Percentiles rank a stretch among this genome's conserved stretches.
Conservation (phyloP, 768 basidiomycete genomes). For the Phallus indusiatus region DNA sequence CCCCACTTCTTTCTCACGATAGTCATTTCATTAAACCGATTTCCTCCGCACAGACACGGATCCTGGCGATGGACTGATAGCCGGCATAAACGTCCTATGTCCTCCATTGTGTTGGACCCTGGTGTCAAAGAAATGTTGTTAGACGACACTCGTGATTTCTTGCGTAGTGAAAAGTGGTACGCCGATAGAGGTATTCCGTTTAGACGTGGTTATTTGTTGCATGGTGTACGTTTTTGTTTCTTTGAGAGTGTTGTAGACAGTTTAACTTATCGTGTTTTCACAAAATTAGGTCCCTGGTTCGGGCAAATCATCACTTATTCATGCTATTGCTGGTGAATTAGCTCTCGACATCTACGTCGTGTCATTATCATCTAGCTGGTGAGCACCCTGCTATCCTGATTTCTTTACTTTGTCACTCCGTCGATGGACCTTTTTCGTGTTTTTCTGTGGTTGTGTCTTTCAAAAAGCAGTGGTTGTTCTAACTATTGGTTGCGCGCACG, state of each 20-base stretch:
- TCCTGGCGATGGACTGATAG: constrained; percentile 86
- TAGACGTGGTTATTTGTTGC: constrained; percentile 78
- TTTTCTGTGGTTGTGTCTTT: not conserved
- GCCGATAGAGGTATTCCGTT: constrained; percentile 90
- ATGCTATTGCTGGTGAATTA: constrained; percentile 80
- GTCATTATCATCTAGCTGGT: constrained; percentile 74
- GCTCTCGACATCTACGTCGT: constrained; percentile 90
- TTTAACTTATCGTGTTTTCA: not conserved
- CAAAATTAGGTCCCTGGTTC: constrained; percentile 55
- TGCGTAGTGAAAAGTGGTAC: constrained; percentile 87
- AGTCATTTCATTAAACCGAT: not conserved
- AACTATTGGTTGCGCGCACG: not conserved
- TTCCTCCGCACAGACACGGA: constrained; percentile 39
- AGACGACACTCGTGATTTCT: constrained; percentile 72
- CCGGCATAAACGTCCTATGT: constrained; percentile 81
- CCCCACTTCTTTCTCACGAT: not conserved
- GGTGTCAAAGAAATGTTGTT: constrained; percentile 88
- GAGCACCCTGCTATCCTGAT: constrained; percentile 2
- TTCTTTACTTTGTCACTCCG: constrained; percentile 4
- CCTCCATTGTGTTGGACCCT: constrained; percentile 76
- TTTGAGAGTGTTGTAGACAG: not conserved
- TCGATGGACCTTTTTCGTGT: not conserved
- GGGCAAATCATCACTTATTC: constrained; percentile 76
- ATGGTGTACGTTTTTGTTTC: constrained; percentile 36
- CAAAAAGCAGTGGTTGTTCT: not conserved